A percentile compares a stretch with the other conserved stretches of the same genome.
phyloP scores from a whole-genome alignment of 83 land plant genomes.

The Picea engelmannii region DNA sequence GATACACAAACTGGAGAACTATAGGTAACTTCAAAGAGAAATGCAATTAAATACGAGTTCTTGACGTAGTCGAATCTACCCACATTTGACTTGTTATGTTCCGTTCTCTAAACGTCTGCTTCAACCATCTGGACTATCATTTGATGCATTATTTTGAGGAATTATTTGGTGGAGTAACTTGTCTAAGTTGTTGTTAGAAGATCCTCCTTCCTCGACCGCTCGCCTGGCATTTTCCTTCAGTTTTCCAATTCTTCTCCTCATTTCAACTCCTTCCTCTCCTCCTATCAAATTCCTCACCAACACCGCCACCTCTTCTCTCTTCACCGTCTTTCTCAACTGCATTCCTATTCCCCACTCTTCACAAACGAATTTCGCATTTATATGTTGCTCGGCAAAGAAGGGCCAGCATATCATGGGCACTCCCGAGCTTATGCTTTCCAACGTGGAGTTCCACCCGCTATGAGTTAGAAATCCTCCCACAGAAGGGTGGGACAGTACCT shows the following conservation, averaged over 20 bases:
- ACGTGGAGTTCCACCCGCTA: constrained; percentile 25
- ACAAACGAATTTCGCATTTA: constrained; percentile 12
- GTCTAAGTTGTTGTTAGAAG: constrained; percentile 10
- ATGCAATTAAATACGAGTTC: too few relatives aligned
- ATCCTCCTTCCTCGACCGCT: constrained; percentile 16
- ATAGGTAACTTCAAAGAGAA: too few relatives aligned
- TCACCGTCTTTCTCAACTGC: constrained; percentile 8
- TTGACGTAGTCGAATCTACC: too few relatives aligned
- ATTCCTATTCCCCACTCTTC: constrained; percentile 6
- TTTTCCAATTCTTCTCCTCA: constrained; percentile 26
- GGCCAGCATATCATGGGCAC: constrained; percentile 34
- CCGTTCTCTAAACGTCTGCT: neutral
- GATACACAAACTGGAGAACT: too few relatives aligned
- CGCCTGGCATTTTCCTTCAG: constrained; percentile 25
- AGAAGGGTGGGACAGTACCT: constrained; percentile 22
- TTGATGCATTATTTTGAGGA: neutral
- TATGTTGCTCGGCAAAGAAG: constrained; percentile 14
- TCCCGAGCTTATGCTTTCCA: constrained; percentile 21
- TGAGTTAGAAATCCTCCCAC: constrained; percentile 21
- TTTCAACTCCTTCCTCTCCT: constrained; percentile 29
- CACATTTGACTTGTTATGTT: too few relatives aligned
- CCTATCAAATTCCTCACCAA: constrained; percentile 33
- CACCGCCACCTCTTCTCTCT: constrained; percentile 10
- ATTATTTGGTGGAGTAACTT: neutral
- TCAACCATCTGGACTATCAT: too few relatives aligned